Evolutionary conservation across 176 grass and related monocot species (phyloP), one percentile per base, ranked within the genome.

Genomic region (Avena atlantica): DNA sequence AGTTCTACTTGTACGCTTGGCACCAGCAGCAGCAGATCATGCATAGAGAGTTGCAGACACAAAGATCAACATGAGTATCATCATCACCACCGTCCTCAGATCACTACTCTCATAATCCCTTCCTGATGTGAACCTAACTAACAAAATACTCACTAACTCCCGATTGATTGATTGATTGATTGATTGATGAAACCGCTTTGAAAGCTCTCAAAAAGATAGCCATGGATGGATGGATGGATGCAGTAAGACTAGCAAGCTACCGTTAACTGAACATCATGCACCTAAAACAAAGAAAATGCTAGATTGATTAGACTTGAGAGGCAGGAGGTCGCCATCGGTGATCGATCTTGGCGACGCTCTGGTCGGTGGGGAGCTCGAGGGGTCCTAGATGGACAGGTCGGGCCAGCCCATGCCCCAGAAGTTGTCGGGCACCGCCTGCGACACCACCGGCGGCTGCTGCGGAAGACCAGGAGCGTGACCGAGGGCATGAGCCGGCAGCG

Each of bases 331-430:
- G 62, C 3, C 70, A 27, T 23, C 19, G 78, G 14, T n/a, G 50
- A 40, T 17, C 52, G 31, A 70, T 25, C 51, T 72, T 70, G 25
- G 67, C 68, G 13, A 19, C 1, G 58, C 17, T 7, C 13, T 27
- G 44, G 48, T n/a, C 8, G 13, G 9, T 9, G 27, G 49, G 61
- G 16, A 58, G 65, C 1, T 25, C 1, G 71, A 58, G 0, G 27
- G n/a, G 1, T 13, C 52, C 78, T 89, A 92, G 83, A 89, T 92
- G 83, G 86, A 88, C 6, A 92, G 86, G 83, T 92, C 83, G 56
- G 90, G 90, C 86, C 83, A 92, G 56, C 90, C 90, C 83, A 82
- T 88, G 87, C 52, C 20, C 91, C 84, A 92, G 74, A 89, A 20
- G 34, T 31, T 36, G 31, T 89, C 87, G 21, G 84, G 73, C 59